Conservation (phyloP, 2,329 filamentous ascomycete species). For the Venturia effusa region DNA sequence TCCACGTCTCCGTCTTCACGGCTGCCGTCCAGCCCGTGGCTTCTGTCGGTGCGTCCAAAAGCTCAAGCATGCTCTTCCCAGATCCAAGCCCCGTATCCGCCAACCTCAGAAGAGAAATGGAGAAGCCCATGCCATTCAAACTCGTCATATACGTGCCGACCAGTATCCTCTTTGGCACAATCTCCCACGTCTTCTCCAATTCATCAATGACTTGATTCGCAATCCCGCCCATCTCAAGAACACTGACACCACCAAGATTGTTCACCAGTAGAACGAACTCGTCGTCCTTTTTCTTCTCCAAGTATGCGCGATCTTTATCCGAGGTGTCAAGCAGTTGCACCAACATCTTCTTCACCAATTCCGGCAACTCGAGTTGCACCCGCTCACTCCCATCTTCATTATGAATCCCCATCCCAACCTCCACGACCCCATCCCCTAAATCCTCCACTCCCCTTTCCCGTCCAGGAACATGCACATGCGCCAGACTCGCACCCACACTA, state of each 20-base stretch:
- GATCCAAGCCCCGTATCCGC: slow-evolving; percentile 47
- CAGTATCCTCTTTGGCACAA: slow-evolving; percentile 51
- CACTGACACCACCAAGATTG: slow-evolving; percentile 64
- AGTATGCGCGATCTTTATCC: slow-evolving; percentile 61
- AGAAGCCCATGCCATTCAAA: slow-evolving; percentile 61
- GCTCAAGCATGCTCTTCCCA: slow-evolving; percentile 52
- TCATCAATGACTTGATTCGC: slow-evolving; percentile 55
- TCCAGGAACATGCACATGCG: slow-evolving; percentile 90
- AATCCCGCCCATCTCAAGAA: slow-evolving; percentile 62
- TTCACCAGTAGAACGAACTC: slow-evolving; percentile 61
- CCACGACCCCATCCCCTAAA: slow-evolving; percentile 48
- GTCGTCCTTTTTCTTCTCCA: slow-evolving; percentile 49
- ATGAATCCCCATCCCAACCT: slow-evolving; percentile 54
- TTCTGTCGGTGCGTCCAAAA: slow-evolving; percentile 58
- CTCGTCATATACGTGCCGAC: slow-evolving; percentile 63
- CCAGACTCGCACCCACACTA: slow-evolving; percentile 73
- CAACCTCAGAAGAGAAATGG: slow-evolving; percentile 54
- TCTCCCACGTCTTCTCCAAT: slow-evolving; percentile 45
- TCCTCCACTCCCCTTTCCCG: slow-evolving; percentile 45
- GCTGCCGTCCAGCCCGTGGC: slow-evolving; percentile 57
- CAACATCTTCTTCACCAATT: slow-evolving; percentile 48
- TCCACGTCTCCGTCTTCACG: slow-evolving; percentile 49
- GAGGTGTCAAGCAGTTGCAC: slow-evolving; percentile 49
- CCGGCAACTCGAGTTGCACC: slow-evolving; percentile 30
- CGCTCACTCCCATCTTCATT: slow-evolving; percentile 30